Evolutionary conservation across 345 rosid species (phyloP), one percentile per base, ranked within the genome.

Genomic region (Heritiera fomes): DNA sequence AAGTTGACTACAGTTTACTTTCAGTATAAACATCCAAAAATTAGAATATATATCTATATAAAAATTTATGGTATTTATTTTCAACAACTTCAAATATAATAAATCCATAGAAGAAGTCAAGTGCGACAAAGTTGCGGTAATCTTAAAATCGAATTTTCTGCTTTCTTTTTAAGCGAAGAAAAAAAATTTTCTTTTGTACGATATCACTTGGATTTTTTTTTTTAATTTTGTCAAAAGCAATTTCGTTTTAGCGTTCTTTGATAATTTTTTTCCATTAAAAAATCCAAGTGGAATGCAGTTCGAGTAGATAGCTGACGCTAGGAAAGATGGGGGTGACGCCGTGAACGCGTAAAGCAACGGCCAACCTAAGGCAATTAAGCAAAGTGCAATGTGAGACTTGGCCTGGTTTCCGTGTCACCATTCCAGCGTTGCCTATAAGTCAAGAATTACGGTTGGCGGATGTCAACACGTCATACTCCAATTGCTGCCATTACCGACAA

Each of bases 371-470:
- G 1, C 38, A 34, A 34, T n/a, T 23, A 67, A 0, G 12, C 12
- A 17, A 46, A 46, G 50, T 12, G 28, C 75, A 71, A 15, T 34
- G 1, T 34, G 1, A 34, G 38, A 34, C 59, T 70, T 15, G 45
- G 45, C 34, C 34, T 34, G 68, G 10, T 28, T 49, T 28, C 40
- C 41, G 28, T 30, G 60, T 75, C 41, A 59, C 38, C 52, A 28
- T 56, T 6, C 15, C 75, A 38, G 5, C 66, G 6, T 68, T 59
- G 62, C 59, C 64, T 30, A 3, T 74, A 79, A 63, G 79, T 38
- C 68, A 75, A 71, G 52, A 50, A 70, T 62, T 28, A 34, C 43
- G 17, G 18, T 50, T 41, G 68, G 77, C 34, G 34, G 18, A 3
- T 61, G 30, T 32, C 47, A 41, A 61, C 13, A 15, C 3, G 3